A percentile compares a stretch with the other conserved stretches of the same genome.
Conservation (phyloP, 2,329 filamentous ascomycete species). For the Ceratocystis papillata region DNA sequence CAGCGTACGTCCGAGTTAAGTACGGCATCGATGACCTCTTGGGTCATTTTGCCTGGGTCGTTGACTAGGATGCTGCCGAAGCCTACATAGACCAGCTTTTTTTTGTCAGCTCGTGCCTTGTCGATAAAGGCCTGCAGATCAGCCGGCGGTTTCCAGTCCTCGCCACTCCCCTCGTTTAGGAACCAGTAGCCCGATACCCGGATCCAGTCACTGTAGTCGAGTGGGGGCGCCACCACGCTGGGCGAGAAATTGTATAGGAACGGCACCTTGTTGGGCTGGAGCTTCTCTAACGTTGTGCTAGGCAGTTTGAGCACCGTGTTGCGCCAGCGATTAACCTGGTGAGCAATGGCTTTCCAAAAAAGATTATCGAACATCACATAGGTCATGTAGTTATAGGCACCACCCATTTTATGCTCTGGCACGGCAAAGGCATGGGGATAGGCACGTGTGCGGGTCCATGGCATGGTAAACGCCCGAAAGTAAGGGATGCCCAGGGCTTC, state of each 20-base stretch:
- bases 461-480: conserved; percentile 97
- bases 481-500: conserved; percentile 89
- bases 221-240: conserved; percentile 80
- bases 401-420: conserved; percentile 85
- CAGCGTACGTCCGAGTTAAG: conserved; percentile 85
- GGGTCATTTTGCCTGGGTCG: conserved; percentile 77
- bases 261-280: conserved; percentile 95
- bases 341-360: conserved; percentile 88
- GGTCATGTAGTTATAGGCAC: conserved; percentile 86
- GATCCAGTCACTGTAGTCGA: conserved; percentile 97
- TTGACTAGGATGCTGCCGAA: conserved; percentile 94
- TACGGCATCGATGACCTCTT: conserved; percentile 87
- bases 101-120: conserved; percentile 67
- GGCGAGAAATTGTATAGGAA: conserved; percentile 97
- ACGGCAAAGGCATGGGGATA: conserved; percentile 96
- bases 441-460: conserved; percentile 88
- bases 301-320: conserved; percentile 67
- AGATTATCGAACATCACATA: conserved; percentile 95
- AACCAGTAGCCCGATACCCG: conserved; percentile 98
- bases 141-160: conserved; percentile 57
- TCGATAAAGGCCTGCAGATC: conserved; percentile 73
- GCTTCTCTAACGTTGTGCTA: conserved; percentile 72
- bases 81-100: conserved; percentile 92
- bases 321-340: conserved; percentile 88
- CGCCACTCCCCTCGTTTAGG: conserved; percentile 57